Percentiles rank a stretch among this genome's conserved stretches.
Conservation (phyloP, 495 filamentous ascomycete species). For the Lasiosphaeria ovina region DNA sequence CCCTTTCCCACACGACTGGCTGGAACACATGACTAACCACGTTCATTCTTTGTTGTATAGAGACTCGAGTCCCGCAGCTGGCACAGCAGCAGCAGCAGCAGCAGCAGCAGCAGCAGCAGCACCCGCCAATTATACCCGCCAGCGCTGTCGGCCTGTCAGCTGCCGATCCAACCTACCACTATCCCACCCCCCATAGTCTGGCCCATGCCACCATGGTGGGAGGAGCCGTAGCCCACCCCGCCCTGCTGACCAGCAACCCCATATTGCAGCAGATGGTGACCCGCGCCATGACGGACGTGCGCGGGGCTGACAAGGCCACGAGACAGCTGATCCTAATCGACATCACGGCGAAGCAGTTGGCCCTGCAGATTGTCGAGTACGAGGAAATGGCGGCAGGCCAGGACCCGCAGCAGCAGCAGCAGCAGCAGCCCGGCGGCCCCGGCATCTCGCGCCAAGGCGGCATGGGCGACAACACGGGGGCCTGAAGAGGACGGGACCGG, state of each 20-base stretch:
- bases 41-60: slow-evolving; percentile 9
- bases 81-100: slow-evolving; percentile 15
- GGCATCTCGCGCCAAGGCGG: slow-evolving; percentile 22
- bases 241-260: slow-evolving; percentile 34
- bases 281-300: slow-evolving; percentile 40
- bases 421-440: slow-evolving; percentile 16
- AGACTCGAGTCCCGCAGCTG: slow-evolving; percentile 28
- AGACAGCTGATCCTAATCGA: slow-evolving; percentile 44
- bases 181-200: slow-evolving; percentile 19
- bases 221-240: slow-evolving; percentile 17
- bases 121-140: slow-evolving; percentile 20
- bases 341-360: slow-evolving; percentile 42
- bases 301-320: slow-evolving; percentile 38
- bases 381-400: slow-evolving; percentile 30
- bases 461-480: slow-evolving; percentile 31
- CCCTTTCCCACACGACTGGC: not conserved
- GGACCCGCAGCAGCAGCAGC: not conserved
- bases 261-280: slow-evolving; percentile 38
- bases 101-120: slow-evolving; percentile 18
- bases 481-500: slow-evolving; percentile 9
- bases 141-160: slow-evolving; percentile 24
- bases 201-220: slow-evolving; percentile 17
- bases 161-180: slow-evolving; percentile 23
- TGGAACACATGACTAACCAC: not conserved
- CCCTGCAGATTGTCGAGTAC: slow-evolving; percentile 41